Base-by-base conservation (phyloP, 164 flowering plant species). In the Magnolia officinalis region DNA sequence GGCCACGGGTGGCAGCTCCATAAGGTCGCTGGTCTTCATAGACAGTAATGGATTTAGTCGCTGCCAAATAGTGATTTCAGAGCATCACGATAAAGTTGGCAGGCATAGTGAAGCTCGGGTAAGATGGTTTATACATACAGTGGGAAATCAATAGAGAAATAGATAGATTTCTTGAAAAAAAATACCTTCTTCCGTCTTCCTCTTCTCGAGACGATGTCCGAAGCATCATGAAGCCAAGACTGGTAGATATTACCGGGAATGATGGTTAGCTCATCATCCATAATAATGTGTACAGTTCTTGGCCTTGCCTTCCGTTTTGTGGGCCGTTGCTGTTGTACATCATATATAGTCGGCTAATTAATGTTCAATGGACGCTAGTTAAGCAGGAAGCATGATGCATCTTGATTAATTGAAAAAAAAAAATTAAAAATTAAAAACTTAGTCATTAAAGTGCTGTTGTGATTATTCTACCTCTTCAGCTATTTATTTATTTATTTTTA, bases 201-300 rank as follows among this genome's bases (percentile, higher is more conserved):
- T 84, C 86, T 84, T 77, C 84, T 85, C 20, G 85, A 71, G 70
- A 84, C 82, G 67, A 92, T 84, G 74, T 91, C 90, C 45, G 95
- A 85, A 63, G 94, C 8, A 74, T 86, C 69, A 77, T 88, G 86
- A 72, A 96, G 94, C 99, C 99, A 94, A 18, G 89, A 80, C 81
- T 90, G 97, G 85, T 86, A 94, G 45, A 85, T 26, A 5, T 83
- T 86, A 23, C 91, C 91, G 18, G 96, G 86, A 51, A 94, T 87
- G 67, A 94, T 86, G 65, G 88, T 93, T 75, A 88, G 94, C 31
- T 96, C 90, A 75, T 83, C 78, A 83, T 93, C 98, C 89, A 92
- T 81, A 23, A 72, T 8, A 75, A 68, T 14, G 13, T 81, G 66
- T 50, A 76, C 59, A 49, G 75, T 70, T 74, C 70, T 85, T 83